phyloP scores from a whole-genome alignment of 305 asterid species.

The Fraxinus latifolia region DNA sequence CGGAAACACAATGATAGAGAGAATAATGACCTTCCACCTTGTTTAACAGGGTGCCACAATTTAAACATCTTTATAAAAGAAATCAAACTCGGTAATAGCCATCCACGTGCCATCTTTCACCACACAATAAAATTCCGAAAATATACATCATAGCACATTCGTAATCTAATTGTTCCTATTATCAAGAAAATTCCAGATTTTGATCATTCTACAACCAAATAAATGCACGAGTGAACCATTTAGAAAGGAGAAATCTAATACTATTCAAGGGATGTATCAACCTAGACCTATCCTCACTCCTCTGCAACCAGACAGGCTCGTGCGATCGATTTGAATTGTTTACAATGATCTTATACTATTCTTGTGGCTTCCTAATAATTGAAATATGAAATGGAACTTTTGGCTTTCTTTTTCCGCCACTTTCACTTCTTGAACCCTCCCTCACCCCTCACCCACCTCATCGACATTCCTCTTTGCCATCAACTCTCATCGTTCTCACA shows the following conservation, averaged over 20 bases:
- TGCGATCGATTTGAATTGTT: constrained; percentile 77
- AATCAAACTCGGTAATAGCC: too few species aligned
- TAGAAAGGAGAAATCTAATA: constrained; percentile 7
- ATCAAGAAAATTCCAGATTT: background rate
- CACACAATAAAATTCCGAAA: background rate
- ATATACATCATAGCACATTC: background rate
- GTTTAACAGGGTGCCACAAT: too few species aligned
- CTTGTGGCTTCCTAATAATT: constrained; percentile 68
- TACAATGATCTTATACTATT: constrained; percentile 73
- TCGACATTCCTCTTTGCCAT: constrained; percentile 26
- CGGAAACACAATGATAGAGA: too few species aligned
- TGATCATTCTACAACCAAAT: background rate
- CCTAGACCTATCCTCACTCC: constrained; percentile 66
- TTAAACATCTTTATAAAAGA: too few species aligned
- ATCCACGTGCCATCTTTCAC: background rate
- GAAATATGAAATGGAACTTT: constrained; percentile 81
- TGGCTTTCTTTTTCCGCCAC: constrained; percentile 68
- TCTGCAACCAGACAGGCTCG: constrained; percentile 88
- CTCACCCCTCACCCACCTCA: constrained; percentile 13
- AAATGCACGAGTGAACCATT: background rate
- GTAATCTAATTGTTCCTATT: background rate
- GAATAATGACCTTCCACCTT: too few species aligned
- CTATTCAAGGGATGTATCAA: constrained; percentile 82
- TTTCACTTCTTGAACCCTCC: constrained; percentile 48
- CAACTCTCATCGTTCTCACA: constrained; percentile 38